phyloP scores from a whole-genome alignment of 805 yeast genomes.

The Suhomyces sp. region DNA sequence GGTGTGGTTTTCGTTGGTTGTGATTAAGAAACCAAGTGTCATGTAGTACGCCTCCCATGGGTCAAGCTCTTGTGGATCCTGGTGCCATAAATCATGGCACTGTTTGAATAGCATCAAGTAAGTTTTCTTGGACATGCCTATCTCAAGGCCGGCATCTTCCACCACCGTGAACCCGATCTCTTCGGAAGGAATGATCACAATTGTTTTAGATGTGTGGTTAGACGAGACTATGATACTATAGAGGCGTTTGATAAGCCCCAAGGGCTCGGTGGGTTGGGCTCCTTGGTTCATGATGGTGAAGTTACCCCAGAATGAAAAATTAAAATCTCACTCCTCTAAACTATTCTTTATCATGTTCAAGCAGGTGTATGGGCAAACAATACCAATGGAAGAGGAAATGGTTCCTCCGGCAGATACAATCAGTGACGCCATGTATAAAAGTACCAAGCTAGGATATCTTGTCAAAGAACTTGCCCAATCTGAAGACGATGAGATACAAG shows the following conservation, averaged over 20 bases:
- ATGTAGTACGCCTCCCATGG: conserved; percentile 21
- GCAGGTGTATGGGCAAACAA: neutral
- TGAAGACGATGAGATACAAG: neutral
- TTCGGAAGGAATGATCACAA: conserved; percentile 10
- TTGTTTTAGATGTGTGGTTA: conserved; percentile 3
- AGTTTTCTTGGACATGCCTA: conserved; percentile 30
- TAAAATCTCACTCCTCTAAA: neutral
- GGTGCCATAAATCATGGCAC: conserved; percentile 30
- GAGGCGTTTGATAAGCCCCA: conserved; percentile 2
- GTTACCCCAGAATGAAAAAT: neutral
- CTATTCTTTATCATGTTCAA: neutral
- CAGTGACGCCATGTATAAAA: conserved; percentile 32
- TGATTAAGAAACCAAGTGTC: conserved; percentile 33
- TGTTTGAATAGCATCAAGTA: conserved; percentile 32
- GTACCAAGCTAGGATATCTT: conserved; percentile 24
- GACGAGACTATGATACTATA: neutral
- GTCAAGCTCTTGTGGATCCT: neutral
- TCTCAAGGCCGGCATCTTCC: conserved; percentile 19
- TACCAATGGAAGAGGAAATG: neutral
- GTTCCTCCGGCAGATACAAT: conserved; percentile 29
- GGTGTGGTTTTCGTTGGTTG: conserved; percentile 40
- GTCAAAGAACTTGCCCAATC: conserved; percentile 7
- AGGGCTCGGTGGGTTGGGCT: neutral
- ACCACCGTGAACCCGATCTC: neutral
- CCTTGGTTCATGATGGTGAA: neutral